Base-by-base conservation (phyloP, 106 monocot genomes). In the Acanthochlamys bracteata region DNA sequence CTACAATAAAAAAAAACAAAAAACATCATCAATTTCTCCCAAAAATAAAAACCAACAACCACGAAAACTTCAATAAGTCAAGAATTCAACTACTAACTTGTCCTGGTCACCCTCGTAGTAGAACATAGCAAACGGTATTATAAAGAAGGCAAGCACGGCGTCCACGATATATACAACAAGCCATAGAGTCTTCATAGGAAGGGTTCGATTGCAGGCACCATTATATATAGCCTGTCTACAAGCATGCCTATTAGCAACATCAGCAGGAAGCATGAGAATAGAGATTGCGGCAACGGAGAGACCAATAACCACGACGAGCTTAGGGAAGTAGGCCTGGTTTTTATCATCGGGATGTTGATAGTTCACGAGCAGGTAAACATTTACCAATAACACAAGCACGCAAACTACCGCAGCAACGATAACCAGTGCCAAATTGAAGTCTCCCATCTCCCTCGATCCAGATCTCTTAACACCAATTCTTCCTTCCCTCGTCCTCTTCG, bases 21-120 rank as follows among this genome's bases (percentile, higher is more conserved):
- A 23, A 51, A 12, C 11, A 24, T 23, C 53, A 24, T 49, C 49
- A 14, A 49, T 12, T 49, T 49, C 27, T 25, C 16, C 42, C 43
- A 45, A 69, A 22, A 0, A n/a, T n/a, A n/a, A 20, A 27, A 20
- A n/a, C 55, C 3, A 1, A 67, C 25, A 11, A 0, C 25, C 33
- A 1, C 33, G 6, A 33, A 3, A 33, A 33, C 33, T 33, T 33
- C 33, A 33, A 33, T 33, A 33, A 6, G 6, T 33, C 1, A 33
- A 1, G 6, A 33, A 33, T 33, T 33, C 4, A 33, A 33, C 33
- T 33, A 55, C 41, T 11, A 7, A 96, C 95, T 81, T 98, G 64
- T 98, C 96, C 85, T 88, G 91, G 63, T 98, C 96, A 39, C 91
- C 96, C 71, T 96, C 96, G 64, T 96, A 96, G 47, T 88, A 96